phyloP scores from a whole-genome alignment of 2,329 filamentous ascomycete genomes.

The Lecanosticta acicola region DNA sequence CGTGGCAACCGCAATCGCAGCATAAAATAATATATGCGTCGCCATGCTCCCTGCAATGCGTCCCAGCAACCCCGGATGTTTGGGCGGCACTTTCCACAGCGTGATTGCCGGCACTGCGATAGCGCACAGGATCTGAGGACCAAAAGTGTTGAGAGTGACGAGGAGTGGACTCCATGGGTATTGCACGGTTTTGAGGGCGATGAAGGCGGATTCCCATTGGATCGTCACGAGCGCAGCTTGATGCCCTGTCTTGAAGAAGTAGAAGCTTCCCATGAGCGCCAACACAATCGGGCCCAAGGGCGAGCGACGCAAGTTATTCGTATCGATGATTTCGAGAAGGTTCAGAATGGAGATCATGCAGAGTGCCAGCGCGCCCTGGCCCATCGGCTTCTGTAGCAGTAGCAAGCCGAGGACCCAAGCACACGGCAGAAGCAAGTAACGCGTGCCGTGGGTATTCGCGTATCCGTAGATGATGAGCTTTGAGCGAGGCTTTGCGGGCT shows the following conservation, averaged over 20 bases:
- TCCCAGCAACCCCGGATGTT: slow-evolving; percentile 58
- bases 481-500: slow-evolving; percentile 26
- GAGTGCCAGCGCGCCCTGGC: slow-evolving; percentile 73
- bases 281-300: slow-evolving; percentile 79
- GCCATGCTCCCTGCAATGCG: slow-evolving; percentile 65
- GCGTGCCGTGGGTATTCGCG: slow-evolving; percentile 84
- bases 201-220: slow-evolving; percentile 94
- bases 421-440: slow-evolving; percentile 77
- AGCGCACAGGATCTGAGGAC: slow-evolving; percentile 77
- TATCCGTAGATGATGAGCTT: slow-evolving; percentile 71
- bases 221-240: slow-evolving; percentile 82
- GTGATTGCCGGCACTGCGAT: slow-evolving; percentile 73
- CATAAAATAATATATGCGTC: slow-evolving; percentile 75
- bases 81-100: slow-evolving; percentile 83
- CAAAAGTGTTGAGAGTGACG: slow-evolving; percentile 80
- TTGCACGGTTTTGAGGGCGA: slow-evolving; percentile 71
- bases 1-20: slow-evolving; percentile 74
- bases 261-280: slow-evolving; percentile 82
- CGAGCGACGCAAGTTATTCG: slow-evolving; percentile 56
- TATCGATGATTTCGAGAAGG: slow-evolving; percentile 59
- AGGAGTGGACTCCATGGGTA: slow-evolving; percentile 88
- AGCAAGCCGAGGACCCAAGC: slow-evolving; percentile 72
- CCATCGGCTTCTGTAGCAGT: slow-evolving; percentile 90
- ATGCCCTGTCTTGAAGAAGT: slow-evolving; percentile 97
- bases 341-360: slow-evolving; percentile 86